phyloP scores from a whole-genome alignment of 345 rosid genomes.

The Citrus unshiu region DNA sequence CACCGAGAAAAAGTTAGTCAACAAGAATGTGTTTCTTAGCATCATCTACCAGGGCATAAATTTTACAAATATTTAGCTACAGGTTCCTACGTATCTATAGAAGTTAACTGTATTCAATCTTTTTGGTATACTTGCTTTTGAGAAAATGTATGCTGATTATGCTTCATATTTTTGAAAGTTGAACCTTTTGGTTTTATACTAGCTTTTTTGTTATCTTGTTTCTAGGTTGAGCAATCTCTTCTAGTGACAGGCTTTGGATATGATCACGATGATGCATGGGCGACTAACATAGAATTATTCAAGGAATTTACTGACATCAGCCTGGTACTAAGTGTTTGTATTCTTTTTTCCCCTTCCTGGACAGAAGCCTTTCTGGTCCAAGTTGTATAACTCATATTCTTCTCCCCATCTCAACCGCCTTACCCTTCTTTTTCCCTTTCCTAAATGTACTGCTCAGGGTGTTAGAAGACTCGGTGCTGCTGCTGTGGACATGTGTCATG shows the following conservation, averaged over 20 bases:
- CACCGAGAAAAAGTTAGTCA: neutral
- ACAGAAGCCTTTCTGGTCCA: neutral
- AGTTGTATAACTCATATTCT: neutral
- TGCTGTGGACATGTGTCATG: slow-evolving; percentile 98
- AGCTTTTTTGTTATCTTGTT: slow-evolving; percentile 1
- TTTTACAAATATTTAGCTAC: neutral
- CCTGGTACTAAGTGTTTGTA: slow-evolving; percentile 41
- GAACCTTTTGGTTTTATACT: neutral
- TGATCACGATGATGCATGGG: slow-evolving; percentile 93
- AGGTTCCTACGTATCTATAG: neutral
- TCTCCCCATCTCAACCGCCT: neutral
- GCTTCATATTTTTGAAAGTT: slow-evolving; percentile 2
- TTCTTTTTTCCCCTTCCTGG: neutral
- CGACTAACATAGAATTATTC: slow-evolving; percentile 82
- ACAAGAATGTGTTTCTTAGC: neutral
- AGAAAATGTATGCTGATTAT: neutral
- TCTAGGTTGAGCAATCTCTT: slow-evolving; percentile 88
- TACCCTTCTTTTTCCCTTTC: neutral
- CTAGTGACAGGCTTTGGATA: slow-evolving; percentile 98
- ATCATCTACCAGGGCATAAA: neutral
- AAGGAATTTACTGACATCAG: slow-evolving; percentile 93
- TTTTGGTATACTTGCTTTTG: neutral
- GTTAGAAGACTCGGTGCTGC: slow-evolving; percentile 98
- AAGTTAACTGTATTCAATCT: neutral
- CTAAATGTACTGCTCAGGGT: slow-evolving; percentile 42